Base-by-base conservation (phyloP, 2,329 filamentous ascomycete species). In the Myriangium duriaei region DNA sequence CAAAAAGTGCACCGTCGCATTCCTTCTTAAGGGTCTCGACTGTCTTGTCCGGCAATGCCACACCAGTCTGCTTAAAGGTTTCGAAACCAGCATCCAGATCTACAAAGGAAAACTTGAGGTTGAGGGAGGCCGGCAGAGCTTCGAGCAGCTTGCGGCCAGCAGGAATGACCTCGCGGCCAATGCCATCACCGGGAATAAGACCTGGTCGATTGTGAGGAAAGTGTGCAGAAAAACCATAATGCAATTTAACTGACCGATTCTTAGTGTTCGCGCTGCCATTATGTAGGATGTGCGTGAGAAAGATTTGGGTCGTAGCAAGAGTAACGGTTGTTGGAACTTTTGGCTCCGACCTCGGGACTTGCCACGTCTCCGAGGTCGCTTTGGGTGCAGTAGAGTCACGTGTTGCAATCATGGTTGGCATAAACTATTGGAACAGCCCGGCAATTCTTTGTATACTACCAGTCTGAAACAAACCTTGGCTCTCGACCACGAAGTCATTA, bases 111-210 rank as follows among this genome's bases (percentile, higher is more conserved):
- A 96, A 96, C 56, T 85, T 87, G 51, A 98, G 74, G 54, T 81
- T 81, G 33, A 95, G 68, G n/a, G 83, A 91, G n/a, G 79, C 63
- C 21, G 88, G 87, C 2, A 98, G 79, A 35, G 91, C 81, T 68
- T 98, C 88, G 55, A 98, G 82, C 51, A 96, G 70, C 47, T 82
- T 80, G 53, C 85, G 83, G 36, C 88, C 91, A 39, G 91, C 74
- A 48, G 91, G 91, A 62, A 98, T 96, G 60, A 98, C 91, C 67
- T 98, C 91, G 59, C 84, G 84, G 64, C 91, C 91, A 65, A 98
- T 98, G 63, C 91, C 91, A 66, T 98, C 91, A 57, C 91, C 91
- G 53, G 91, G 83, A 59, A 98, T 96, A 53, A 96, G 82, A 60
- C 87, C 87, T 93, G 49, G 28, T 16, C 29, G 35, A 40, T 42